phyloP scores from a whole-genome alignment of 805 yeast genomes.

The Kuraishia molischiana region DNA sequence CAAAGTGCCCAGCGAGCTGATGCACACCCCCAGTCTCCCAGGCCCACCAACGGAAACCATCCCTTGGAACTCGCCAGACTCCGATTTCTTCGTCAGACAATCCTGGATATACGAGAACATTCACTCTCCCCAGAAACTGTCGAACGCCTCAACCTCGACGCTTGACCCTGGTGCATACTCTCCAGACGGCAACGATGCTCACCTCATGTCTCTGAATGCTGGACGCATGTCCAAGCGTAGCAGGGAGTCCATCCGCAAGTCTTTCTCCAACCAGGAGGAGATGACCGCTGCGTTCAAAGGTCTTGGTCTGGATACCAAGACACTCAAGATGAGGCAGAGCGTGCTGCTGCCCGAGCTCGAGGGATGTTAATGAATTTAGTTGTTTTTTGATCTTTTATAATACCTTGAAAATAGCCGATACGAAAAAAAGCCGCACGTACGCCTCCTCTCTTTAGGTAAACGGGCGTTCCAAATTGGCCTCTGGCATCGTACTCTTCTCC shows the following conservation, averaged over 20 bases:
- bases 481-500: too few species aligned
- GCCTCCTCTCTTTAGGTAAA: too few species aligned
- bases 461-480: too few species aligned
- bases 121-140: background rate
- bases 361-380: background rate
- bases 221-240: background rate
- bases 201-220: background rate
- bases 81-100: constrained; percentile 5
- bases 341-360: constrained; percentile 1
- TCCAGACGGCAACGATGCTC: background rate
- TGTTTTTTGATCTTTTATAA: too few species aligned
- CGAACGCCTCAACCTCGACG: background rate
- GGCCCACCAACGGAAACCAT: background rate
- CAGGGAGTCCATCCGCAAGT: background rate
- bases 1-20: background rate
- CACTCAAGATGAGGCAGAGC: constrained; percentile 1
- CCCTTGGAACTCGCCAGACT: constrained; percentile 4
- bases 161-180: background rate
- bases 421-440: too few species aligned
- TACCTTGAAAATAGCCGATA: too few species aligned
- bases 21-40: constrained; percentile 1
- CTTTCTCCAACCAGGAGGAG: background rate
- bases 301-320: background rate
- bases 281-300: background rate
- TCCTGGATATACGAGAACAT: constrained; percentile 5